Conservation (phyloP, 192 early-diverging fungal genomes). For the Linnemannia zychae region DNA sequence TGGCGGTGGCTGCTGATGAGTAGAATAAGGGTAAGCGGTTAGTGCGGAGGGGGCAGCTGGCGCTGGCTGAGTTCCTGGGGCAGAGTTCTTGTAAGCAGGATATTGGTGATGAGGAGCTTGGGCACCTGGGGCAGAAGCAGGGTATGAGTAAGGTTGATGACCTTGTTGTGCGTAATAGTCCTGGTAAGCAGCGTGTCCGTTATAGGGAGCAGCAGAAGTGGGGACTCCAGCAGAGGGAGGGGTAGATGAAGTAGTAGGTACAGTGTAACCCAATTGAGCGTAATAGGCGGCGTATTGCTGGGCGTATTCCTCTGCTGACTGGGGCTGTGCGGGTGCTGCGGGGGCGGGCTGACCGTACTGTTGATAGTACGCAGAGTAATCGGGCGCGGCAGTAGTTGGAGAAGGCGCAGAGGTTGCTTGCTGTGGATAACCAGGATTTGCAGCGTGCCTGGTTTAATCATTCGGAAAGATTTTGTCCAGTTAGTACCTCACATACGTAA, state of each 20-base stretch:
- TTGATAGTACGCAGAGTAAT: conserved; percentile 49
- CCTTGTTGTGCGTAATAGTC: conserved; percentile 43
- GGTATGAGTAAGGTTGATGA: conserved; percentile 36
- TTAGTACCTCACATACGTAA: not conserved
- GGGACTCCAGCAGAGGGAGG: conserved; percentile 33
- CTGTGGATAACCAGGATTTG: conserved; percentile 48
- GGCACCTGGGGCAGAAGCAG: conserved; percentile 16
- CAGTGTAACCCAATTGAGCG: conserved; percentile 38
- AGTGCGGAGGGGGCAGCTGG: conserved; percentile 32
- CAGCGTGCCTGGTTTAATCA: conserved; percentile 26
- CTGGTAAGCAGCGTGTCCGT: conserved; percentile 24
- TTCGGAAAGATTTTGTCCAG: not conserved
- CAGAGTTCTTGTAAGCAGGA: conserved; percentile 19
- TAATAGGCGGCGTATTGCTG: conserved; percentile 55
- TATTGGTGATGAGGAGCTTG: conserved; percentile 40
- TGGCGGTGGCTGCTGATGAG: conserved; percentile 25
- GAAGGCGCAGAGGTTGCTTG: conserved; percentile 7
- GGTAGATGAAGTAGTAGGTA: conserved; percentile 20
- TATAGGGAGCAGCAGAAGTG: conserved; percentile 27
- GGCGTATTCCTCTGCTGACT: conserved; percentile 47
- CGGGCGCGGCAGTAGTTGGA: conserved; percentile 16
- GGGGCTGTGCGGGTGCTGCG: not conserved
- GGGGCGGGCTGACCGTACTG: conserved; percentile 28
- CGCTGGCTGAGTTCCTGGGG: conserved; percentile 10
- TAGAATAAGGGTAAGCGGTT: conserved; percentile 50